Percentiles rank a stretch among this genome's conserved stretches.
phyloP scores from a whole-genome alignment of 345 rosid species.

The Eutrema heterophyllum region DNA sequence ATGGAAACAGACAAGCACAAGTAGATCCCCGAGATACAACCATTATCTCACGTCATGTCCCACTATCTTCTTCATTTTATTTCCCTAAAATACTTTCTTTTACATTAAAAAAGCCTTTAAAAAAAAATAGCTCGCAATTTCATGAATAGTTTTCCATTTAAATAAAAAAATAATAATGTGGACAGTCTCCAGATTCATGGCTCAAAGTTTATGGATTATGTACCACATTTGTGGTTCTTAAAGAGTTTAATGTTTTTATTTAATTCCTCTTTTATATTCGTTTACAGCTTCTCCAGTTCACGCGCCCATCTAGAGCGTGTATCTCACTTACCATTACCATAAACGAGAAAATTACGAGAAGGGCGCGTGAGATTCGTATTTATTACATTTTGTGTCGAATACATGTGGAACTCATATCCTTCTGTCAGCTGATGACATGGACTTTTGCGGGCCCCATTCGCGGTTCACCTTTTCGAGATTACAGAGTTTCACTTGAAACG shows the following conservation, averaged over 20 bases:
- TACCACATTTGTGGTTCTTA: constrained; percentile 3
- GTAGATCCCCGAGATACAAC: constrained; percentile 8
- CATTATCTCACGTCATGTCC: constrained; percentile 12
- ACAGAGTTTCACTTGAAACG: background rate
- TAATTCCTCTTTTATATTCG: background rate
- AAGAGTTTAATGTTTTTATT: background rate
- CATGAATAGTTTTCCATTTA: background rate
- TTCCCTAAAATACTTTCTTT: background rate
- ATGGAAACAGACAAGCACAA: constrained; percentile 20
- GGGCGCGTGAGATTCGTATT: constrained; percentile 20
- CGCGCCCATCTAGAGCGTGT: background rate
- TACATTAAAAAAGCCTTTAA: background rate
- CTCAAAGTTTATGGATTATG: background rate
- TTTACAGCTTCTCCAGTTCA: background rate
- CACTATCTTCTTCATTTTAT: constrained; percentile 6
- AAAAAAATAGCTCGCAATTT: background rate
- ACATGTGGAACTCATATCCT: constrained; percentile 24
- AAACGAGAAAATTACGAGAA: background rate
- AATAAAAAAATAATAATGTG: background rate
- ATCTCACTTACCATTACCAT: background rate
- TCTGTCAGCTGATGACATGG: constrained; percentile 31
- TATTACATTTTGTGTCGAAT: background rate
- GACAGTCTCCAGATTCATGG: constrained; percentile 9
- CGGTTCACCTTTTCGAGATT: background rate
- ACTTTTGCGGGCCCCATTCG: background rate